A percentile compares a stretch with the other conserved stretches of the same genome.
Evolutionary conservation across 2,329 filamentous ascomycete genomes (phyloP).

Genomic region (Penicillium sp.): DNA sequence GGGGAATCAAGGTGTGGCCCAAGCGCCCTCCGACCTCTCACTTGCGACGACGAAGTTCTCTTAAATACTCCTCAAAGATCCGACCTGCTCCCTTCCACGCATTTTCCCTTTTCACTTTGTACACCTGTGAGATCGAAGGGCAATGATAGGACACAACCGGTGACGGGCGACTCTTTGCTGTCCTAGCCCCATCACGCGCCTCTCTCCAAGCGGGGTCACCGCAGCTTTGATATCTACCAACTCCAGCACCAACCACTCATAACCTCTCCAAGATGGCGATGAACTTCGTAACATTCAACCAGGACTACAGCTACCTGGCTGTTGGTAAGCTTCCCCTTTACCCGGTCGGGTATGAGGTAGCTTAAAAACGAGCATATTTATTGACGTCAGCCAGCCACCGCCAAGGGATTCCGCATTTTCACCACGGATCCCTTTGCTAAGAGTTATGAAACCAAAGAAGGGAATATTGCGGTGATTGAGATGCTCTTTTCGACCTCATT

Average conservation of each 20-base stretch:
- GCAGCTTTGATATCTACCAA: conserved; percentile 17
- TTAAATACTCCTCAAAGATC: conserved; percentile 12
- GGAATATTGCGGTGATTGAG: conserved; percentile 93
- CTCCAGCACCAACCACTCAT: not conserved
- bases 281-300: conserved; percentile 99
- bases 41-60: conserved; percentile 30
- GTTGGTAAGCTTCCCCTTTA: conserved; percentile 64
- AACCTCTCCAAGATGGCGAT: conserved; percentile 63
- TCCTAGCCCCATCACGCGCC: conserved; percentile 8
- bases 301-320: conserved; percentile 96
- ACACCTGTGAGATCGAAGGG: conserved; percentile 1
- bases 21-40: conserved; percentile 32
- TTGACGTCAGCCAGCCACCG: conserved; percentile 65
- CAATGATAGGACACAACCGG: conserved; percentile 18
- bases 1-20: conserved; percentile 41
- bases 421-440: conserved; percentile 95
- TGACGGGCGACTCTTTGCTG: conserved; percentile 23
- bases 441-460: conserved; percentile 91
- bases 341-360: not conserved
- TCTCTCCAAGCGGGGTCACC: conserved; percentile 22
- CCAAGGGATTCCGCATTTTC: conserved; percentile 93
- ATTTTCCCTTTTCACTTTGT: not conserved
- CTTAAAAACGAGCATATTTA: conserved; percentile 5
- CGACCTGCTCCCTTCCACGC: conserved; percentile 1
- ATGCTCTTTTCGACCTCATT: conserved; percentile 99